These are phyloP conservation scores for Boletales sp. DNA, from an alignment of 768 basidiomycete species.

Conservation along the genomic window DNA sequence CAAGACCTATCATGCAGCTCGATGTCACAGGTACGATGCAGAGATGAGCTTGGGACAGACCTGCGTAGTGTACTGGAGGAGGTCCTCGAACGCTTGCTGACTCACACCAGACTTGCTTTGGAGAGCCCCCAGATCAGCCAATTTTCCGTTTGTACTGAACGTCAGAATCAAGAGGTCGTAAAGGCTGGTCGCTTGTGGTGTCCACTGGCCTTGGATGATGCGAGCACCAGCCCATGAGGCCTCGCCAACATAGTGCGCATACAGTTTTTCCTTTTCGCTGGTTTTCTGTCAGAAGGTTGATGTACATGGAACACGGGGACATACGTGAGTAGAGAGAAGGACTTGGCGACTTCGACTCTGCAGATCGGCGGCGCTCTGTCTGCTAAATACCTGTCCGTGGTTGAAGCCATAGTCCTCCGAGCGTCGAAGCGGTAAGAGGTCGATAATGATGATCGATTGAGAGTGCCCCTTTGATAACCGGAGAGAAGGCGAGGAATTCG, in stretches of 20 bases:
- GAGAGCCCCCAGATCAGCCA: slow-evolving; percentile 55
- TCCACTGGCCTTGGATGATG: slow-evolving; percentile 85
- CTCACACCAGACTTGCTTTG: slow-evolving; percentile 52
- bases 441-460: slow-evolving; percentile 7
- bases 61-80: slow-evolving; percentile 73
- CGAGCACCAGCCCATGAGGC: slow-evolving; percentile 84
- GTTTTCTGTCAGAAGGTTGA: slow-evolving; percentile 3
- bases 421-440: background rate
- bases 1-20: slow-evolving; percentile 27
- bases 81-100: slow-evolving; percentile 60
- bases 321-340: slow-evolving; percentile 69
- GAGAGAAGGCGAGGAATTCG: slow-evolving; percentile 3
- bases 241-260: slow-evolving; percentile 65
- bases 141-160: slow-evolving; percentile 57
- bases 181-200: slow-evolving; percentile 60
- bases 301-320: slow-evolving; percentile 2
- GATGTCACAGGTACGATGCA: background rate
- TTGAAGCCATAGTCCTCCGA: slow-evolving; percentile 31
- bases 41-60: slow-evolving; percentile 31
- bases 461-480: slow-evolving; percentile 9
- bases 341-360: slow-evolving; percentile 60
- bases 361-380: slow-evolving; percentile 78
- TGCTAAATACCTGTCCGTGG: slow-evolving; percentile 64
- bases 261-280: slow-evolving; percentile 74
- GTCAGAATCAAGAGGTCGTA: slow-evolving; percentile 69